phyloP scores from a whole-genome alignment of 1,284 basidiomycete genomes.

The Ganoderma lingzhi region DNA sequence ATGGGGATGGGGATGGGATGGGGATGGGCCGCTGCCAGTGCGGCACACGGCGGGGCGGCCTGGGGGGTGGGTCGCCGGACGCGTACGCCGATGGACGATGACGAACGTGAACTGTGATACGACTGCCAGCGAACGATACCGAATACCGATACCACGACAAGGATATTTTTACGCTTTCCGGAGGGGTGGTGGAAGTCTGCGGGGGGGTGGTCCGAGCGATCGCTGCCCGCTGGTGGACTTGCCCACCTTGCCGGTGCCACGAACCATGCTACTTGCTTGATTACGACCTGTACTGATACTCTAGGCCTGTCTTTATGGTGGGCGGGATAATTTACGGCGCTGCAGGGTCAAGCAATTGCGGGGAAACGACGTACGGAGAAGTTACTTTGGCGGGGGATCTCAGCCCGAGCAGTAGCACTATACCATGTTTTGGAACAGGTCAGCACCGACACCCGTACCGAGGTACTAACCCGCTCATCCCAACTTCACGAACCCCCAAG shows the following conservation, averaged over 20 bases:
- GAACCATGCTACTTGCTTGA: neutral
- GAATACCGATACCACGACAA: neutral
- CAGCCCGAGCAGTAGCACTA: neutral
- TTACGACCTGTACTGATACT: neutral
- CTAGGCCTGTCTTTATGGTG: neutral
- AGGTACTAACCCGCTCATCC: no score
- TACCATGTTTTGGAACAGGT: neutral
- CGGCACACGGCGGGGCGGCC: neutral
- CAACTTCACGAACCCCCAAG: no score
- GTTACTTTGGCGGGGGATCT: neutral
- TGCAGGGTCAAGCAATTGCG: neutral
- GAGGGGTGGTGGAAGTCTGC: conserved; percentile 7
- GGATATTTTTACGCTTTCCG: neutral
- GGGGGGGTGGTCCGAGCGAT: neutral
- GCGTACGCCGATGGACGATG: neutral
- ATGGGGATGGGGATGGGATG: neutral
- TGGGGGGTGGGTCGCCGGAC: neutral
- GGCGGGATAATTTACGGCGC: neutral
- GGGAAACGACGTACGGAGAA: neutral
- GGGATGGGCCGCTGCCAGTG: neutral
- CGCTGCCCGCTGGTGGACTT: neutral
- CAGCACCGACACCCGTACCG: neutral
- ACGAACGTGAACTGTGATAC: neutral
- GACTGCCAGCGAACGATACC: neutral
- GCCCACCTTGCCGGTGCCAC: neutral